Base-by-base conservation (phyloP, 192 early-diverging fungal species). In the Chytriomyces sp. region DNA sequence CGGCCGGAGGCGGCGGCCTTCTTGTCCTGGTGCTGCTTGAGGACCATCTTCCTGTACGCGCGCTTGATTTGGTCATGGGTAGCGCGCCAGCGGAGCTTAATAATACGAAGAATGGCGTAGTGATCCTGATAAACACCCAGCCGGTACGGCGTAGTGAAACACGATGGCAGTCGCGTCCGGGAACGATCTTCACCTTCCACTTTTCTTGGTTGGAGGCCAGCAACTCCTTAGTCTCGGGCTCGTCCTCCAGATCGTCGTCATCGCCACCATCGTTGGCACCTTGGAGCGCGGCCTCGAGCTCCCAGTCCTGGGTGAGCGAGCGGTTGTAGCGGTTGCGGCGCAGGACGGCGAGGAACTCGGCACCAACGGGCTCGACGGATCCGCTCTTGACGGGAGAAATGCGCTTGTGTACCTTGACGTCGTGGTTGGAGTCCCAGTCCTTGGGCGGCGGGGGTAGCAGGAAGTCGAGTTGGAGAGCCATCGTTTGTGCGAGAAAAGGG, bases 21-120 rank as follows among this genome's bases (percentile, higher is more conserved):
- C 91, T 99, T 99, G 84, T 99, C 98, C 39, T 96, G 98, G 77
- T 99, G 98, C 86, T 98, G 95, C 56, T 92, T 91, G 59, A 99
- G 89, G 38, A 98, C 98, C 89, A 96, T 98, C 62, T 87, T 83
- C 75, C 94, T 90, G 81, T 95, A 89, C 28, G 94, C 91, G 64
- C 86, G 86, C 86, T 95, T 93, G 79, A 99, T 93, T 73, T 99
- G 92, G 39, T 96, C 96, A 52, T 95, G 90, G 14, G 88, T 94
- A 57, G 96, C 98, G 49, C 81, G 84, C 81, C 89, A 96, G 53
- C 98, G 87, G 73, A 93, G 85, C 76, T 89, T 90, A 25, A 93
- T 91, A 68, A 99, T 84, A 36, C 98, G 96, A 26, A 99, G 83
- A 41, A 99, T 89, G 30, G 91, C 93, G 80, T 98, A 99, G 84